Evolutionary conservation across 257 asterid species (phyloP).

Genomic region (Solanum gandarillasii): DNA sequence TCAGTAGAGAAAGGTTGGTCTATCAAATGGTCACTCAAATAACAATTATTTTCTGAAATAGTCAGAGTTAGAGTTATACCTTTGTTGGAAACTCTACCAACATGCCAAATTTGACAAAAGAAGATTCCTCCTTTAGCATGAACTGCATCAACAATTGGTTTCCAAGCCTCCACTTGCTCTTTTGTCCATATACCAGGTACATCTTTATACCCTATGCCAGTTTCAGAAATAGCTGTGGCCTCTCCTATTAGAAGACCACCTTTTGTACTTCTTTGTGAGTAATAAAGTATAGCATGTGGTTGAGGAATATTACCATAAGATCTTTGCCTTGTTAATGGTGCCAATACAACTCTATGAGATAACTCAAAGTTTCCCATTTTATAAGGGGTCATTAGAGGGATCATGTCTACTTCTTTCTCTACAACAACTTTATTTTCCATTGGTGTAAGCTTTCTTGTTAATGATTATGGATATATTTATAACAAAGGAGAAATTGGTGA

Average conservation of each 20-base stretch:
- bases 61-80: not conserved
- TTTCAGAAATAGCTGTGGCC: not conserved
- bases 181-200: not conserved
- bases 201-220: not conserved
- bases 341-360: not conserved
- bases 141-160: not conserved
- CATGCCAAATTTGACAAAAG: not conserved
- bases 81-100: not conserved
- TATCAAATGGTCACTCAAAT: too few species aligned
- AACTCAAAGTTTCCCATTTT: not conserved
- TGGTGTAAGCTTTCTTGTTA: too few species aligned
- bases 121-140: not conserved
- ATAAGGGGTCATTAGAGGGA: not conserved
- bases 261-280: not conserved
- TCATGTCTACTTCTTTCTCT: not conserved
- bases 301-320: too few species aligned
- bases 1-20: too few species aligned
- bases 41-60: too few species aligned
- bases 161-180: not conserved
- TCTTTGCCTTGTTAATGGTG: too few species aligned
- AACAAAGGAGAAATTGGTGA: too few species aligned
- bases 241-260: not conserved
- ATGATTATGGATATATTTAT: too few species aligned
- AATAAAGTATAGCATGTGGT: not conserved
- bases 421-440: not conserved